Conservation (phyloP, 164 flowering plant genomes). For the Dillenia suffruticosa region DNA sequence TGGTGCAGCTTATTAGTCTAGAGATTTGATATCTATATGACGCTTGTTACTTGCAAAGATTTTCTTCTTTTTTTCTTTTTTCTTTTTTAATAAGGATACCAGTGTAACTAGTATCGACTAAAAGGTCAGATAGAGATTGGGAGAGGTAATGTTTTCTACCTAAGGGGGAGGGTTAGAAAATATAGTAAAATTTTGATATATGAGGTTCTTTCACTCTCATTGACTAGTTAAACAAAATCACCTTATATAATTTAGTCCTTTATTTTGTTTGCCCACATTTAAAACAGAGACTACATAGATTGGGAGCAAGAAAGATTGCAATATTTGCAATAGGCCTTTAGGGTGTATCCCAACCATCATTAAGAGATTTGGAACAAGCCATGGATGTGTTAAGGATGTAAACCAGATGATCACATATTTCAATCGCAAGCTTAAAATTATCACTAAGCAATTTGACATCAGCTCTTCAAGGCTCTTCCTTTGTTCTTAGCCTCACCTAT, state of each 20-base stretch:
- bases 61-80: no score
- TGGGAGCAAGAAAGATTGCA: constrained; percentile 36
- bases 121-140: no score
- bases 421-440: constrained; percentile 25
- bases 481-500: constrained; percentile 26
- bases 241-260: not conserved
- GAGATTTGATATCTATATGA: constrained; percentile 5
- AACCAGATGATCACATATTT: constrained; percentile 25
- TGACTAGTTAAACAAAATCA: no score
- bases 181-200: no score
- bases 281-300: constrained; percentile 24
- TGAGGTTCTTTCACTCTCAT: no score
- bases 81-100: no score
- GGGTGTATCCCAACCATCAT: constrained; percentile 34
- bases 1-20: not conserved
- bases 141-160: no score
- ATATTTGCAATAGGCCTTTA: constrained; percentile 29
- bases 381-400: constrained; percentile 32
- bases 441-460: constrained; percentile 29
- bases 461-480: constrained; percentile 26
- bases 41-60: not conserved
- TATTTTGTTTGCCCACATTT: not conserved
- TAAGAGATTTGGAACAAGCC: not conserved
- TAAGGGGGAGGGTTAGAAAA: no score
- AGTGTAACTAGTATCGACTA: no score